Percentiles rank a stretch among this genome's conserved stretches.
Conservation (phyloP, 2,329 filamentous ascomycete species). For the Botrytis byssoidea region DNA sequence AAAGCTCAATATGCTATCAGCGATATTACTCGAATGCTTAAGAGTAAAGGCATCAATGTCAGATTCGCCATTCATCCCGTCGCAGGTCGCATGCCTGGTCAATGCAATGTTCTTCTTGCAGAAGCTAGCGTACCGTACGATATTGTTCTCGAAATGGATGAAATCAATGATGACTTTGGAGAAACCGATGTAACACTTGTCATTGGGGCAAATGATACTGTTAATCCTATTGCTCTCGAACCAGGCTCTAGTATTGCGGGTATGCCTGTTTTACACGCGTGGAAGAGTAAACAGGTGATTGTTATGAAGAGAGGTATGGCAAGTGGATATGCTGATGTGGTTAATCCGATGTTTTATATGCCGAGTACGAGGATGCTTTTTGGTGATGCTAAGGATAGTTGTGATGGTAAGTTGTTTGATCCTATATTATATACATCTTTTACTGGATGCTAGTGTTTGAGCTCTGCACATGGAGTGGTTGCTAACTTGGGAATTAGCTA, state of each 20-base stretch:
- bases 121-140: slow-evolving; percentile 89
- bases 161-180: slow-evolving; percentile 89
- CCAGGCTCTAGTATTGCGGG: slow-evolving; percentile 81
- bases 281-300: slow-evolving; percentile 91
- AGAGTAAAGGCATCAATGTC: slow-evolving; percentile 74
- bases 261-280: slow-evolving; percentile 89
- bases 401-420: slow-evolving; percentile 58
- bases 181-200: slow-evolving; percentile 85
- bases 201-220: slow-evolving; percentile 89
- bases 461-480: slow-evolving; percentile 44
- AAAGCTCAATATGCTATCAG: slow-evolving; percentile 91
- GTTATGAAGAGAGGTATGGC: slow-evolving; percentile 93
- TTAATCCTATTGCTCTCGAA: slow-evolving; percentile 86
- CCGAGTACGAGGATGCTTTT: slow-evolving; percentile 88
- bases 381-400: slow-evolving; percentile 81
- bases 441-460: slow-evolving; percentile 35
- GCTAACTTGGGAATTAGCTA: slow-evolving; percentile 42
- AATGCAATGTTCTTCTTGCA: slow-evolving; percentile 87
- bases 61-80: slow-evolving; percentile 90
- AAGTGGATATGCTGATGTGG: slow-evolving; percentile 86
- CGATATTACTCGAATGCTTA: slow-evolving; percentile 72
- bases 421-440: slow-evolving; percentile 1
- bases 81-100: slow-evolving; percentile 87
- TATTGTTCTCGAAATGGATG: slow-evolving; percentile 92
- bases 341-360: slow-evolving; percentile 94